A percentile compares a stretch with the other conserved stretches of the same genome.
Conservation (phyloP, 169 alveolate genomes). For the Plasmodium fragile region DNA sequence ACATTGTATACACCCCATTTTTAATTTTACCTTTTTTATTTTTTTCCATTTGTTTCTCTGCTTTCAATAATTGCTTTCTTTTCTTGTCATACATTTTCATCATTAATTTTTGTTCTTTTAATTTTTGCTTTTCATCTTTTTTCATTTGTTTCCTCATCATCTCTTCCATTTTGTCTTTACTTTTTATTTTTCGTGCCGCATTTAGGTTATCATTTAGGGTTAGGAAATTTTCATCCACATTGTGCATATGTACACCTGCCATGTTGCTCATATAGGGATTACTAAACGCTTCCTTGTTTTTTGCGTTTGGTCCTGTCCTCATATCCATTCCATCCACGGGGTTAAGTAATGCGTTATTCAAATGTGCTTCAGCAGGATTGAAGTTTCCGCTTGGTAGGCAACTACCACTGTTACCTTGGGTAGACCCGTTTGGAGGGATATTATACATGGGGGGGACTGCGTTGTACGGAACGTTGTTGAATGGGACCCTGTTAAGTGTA, state of each 20-base stretch:
- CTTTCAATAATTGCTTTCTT: slow-evolving; percentile 29
- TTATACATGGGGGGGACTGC: neutral
- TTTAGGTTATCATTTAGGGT: neutral
- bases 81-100: slow-evolving; percentile 30
- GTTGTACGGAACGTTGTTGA: neutral
- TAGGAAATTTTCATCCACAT: neutral
- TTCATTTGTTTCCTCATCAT: slow-evolving; percentile 35
- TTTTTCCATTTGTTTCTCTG: slow-evolving; percentile 61
- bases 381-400: neutral
- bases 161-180: slow-evolving; percentile 13
- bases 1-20: neutral
- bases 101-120: slow-evolving; percentile 59
- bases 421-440: neutral
- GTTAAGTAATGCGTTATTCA: neutral
- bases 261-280: neutral
- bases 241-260: neutral
- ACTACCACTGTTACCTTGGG: neutral
- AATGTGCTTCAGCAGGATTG: neutral
- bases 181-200: neutral
- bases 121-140: slow-evolving; percentile 63
- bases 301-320: neutral
- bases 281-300: neutral
- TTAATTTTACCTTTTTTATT: slow-evolving; percentile 21
- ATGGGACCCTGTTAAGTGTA: neutral
- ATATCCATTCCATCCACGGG: neutral